Conservation (phyloP, 1,284 basidiomycete genomes). For the Marasmius oreades region DNA sequence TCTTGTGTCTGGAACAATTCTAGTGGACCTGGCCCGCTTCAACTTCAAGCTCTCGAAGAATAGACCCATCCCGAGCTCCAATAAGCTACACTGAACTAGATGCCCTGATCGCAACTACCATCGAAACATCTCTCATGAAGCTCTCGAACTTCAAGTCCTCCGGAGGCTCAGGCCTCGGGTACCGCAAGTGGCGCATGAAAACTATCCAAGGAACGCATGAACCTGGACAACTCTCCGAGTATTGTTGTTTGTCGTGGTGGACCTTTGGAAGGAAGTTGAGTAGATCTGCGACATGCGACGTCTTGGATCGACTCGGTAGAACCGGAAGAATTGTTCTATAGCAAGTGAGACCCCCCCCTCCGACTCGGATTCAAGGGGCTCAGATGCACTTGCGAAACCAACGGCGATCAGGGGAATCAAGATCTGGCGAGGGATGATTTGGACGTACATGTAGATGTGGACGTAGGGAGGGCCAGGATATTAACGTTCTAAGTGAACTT, state of each 20-base stretch:
- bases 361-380: background rate
- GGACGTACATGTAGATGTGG: too few species aligned
- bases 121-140: slow-evolving; percentile 45
- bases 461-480: too few species aligned
- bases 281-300: slow-evolving; percentile 45
- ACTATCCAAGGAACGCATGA: slow-evolving; percentile 32
- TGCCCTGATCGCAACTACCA: slow-evolving; percentile 38
- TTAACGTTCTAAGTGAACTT: too few species aligned
- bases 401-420: background rate
- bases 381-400: background rate
- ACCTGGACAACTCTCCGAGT: slow-evolving; percentile 40
- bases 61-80: too few species aligned
- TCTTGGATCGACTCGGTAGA: slow-evolving; percentile 48
- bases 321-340: slow-evolving; percentile 15
- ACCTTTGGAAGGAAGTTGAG: slow-evolving; percentile 32
- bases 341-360: too few species aligned
- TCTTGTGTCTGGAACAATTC: too few species aligned
- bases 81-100: too few species aligned
- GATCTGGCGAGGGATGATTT: too few species aligned
- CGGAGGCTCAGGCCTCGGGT: slow-evolving; percentile 25
- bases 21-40: too few species aligned
- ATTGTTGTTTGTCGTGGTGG: slow-evolving; percentile 41
- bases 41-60: too few species aligned
- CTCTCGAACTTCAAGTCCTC: slow-evolving; percentile 34
- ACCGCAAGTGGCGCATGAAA: slow-evolving; percentile 30